A percentile compares a stretch with the other conserved stretches of the same genome.
These are phyloP conservation scores for Penicillium polonicum DNA, from an alignment of 2,329 filamentous ascomycete genomes.

Conservation along the genomic window DNA sequence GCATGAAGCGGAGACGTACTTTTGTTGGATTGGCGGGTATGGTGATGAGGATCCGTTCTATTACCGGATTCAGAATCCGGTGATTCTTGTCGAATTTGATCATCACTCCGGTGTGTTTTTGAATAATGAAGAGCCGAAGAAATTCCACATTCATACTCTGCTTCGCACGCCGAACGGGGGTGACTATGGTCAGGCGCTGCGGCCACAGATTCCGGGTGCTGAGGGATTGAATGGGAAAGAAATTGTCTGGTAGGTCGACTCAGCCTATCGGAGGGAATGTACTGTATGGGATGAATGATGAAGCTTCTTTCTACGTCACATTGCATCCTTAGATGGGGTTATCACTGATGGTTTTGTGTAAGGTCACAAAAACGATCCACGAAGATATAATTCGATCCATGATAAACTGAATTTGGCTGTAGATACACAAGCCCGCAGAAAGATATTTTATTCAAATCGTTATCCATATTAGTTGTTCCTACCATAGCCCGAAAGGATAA, in stretches of 20 bases:
- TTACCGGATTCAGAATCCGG: conserved; percentile 73
- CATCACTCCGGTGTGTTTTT: conserved; percentile 78
- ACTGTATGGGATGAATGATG: conserved; percentile 16
- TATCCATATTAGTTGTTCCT: conserved; percentile 13
- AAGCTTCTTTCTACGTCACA: background rate
- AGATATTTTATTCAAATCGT: background rate
- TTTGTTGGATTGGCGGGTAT: conserved; percentile 71
- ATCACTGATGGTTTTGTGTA: conserved; percentile 9
- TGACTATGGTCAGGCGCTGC: conserved; percentile 66
- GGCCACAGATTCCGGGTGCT: conserved; percentile 35
- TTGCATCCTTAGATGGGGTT: background rate
- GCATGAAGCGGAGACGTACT: conserved; percentile 70
- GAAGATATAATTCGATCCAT: conserved; percentile 15
- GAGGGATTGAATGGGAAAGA: conserved; percentile 41
- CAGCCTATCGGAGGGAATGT: conserved; percentile 7
- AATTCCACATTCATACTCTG: conserved; percentile 77
- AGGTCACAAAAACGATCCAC: conserved; percentile 10
- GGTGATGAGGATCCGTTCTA: conserved; percentile 70
- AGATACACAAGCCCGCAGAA: background rate
- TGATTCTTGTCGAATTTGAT: conserved; percentile 74
- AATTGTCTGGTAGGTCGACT: conserved; percentile 32
- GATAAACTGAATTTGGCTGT: background rate
- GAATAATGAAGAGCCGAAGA: conserved; percentile 68
- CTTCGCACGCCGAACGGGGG: conserved; percentile 70
- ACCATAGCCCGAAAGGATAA: background rate